phyloP scores from a whole-genome alignment of 768 basidiomycete species.

The Amanita thiersii region DNA sequence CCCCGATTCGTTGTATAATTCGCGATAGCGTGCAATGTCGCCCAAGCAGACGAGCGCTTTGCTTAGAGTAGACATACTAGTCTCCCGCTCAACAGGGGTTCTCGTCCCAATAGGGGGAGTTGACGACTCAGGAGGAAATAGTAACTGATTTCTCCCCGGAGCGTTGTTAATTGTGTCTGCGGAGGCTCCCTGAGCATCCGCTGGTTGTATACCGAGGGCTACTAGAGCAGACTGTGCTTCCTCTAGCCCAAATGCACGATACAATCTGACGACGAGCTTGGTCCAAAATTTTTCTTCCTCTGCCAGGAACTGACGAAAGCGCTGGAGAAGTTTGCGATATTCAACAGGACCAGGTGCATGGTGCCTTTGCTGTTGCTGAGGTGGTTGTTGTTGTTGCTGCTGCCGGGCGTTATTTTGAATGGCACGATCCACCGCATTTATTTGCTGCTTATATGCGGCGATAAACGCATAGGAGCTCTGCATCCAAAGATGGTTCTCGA shows the following conservation, averaged over 20 bases:
- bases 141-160: conserved; percentile 47
- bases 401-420: conserved; percentile 32
- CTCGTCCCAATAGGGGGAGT: conserved; percentile 27
- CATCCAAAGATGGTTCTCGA: conserved; percentile 86
- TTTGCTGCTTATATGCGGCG: conserved; percentile 68
- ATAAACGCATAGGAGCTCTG: conserved; percentile 87
- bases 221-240: conserved; percentile 53
- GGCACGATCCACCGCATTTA: conserved; percentile 56
- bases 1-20: conserved; percentile 74
- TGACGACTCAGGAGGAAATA: conserved; percentile 53
- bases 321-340: conserved; percentile 75
- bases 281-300: conserved; percentile 93
- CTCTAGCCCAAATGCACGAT: conserved; percentile 61
- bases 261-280: conserved; percentile 67
- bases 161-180: conserved; percentile 14
- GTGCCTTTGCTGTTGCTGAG: conserved; percentile 23
- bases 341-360: conserved; percentile 62
- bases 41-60: conserved; percentile 90
- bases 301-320: conserved; percentile 84
- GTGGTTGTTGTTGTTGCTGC: conserved; percentile 26
- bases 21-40: conserved; percentile 90
- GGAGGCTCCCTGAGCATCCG: conserved; percentile 24
- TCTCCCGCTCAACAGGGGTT: conserved; percentile 45
- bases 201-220: conserved; percentile 44
- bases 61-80: conserved; percentile 67